Evolutionary conservation across 1,139 yeast genomes (phyloP).

Genomic region (Yamadazyma atlantica): DNA sequence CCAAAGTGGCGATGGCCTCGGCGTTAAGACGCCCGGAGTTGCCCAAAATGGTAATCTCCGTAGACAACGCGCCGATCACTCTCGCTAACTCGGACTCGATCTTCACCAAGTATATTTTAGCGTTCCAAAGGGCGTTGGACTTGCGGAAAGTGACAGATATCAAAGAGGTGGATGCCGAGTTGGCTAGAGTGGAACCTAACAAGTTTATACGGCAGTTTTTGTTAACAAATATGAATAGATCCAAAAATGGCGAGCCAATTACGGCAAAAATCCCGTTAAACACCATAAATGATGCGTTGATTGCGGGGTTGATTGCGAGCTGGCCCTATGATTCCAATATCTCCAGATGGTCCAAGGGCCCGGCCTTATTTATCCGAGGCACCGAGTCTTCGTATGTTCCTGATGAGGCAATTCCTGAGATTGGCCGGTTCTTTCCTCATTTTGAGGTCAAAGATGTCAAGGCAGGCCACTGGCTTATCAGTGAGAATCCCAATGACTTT

Average conservation of each 20-base stretch:
- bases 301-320: conserved; percentile 61
- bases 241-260: conserved; percentile 33
- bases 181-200: conserved; percentile 62
- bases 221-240: conserved; percentile 63
- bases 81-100: conserved; percentile 53
- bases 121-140: conserved; percentile 54
- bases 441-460: conserved; percentile 74
- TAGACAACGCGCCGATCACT: conserved; percentile 88
- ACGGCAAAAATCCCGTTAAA: conserved; percentile 69
- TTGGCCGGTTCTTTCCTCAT: conserved; percentile 77
- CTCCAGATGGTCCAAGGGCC: conserved; percentile 60
- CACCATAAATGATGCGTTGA: conserved; percentile 61
- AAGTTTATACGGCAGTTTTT: conserved; percentile 73
- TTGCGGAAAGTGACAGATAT: conserved; percentile 45
- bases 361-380: conserved; percentile 80
- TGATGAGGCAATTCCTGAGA: conserved; percentile 75
- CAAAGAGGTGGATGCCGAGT: conserved; percentile 66
- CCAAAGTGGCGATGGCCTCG: conserved; percentile 88
- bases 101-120: conserved; percentile 68
- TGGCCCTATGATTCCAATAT: conserved; percentile 71
- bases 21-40: conserved; percentile 69
- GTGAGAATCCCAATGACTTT: conserved; percentile 75
- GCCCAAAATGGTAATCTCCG: conserved; percentile 66
- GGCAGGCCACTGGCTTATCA: conserved; percentile 90
- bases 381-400: conserved; percentile 76